Conservation (phyloP, 768 basidiomycete genomes). For the Rhodosporidiobolus sp. region DNA sequence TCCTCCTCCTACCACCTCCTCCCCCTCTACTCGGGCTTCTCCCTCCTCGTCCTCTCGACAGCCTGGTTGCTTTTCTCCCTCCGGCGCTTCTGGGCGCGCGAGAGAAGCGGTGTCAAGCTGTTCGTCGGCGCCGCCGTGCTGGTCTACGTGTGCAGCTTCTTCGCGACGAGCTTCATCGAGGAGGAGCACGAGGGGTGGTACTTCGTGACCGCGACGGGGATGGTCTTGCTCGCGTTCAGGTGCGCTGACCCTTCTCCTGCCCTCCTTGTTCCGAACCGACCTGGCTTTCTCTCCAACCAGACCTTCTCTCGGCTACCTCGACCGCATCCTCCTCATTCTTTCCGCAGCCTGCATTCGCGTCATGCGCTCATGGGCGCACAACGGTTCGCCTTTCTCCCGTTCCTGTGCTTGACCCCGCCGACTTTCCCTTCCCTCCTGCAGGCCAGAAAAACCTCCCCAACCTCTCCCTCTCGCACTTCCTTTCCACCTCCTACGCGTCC, state of each 20-base stretch:
- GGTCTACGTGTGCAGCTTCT: constrained; percentile 16
- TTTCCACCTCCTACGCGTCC: background rate
- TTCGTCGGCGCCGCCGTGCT: constrained; percentile 4
- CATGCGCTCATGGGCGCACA: constrained; percentile 27
- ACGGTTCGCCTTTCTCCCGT: constrained; percentile 8
- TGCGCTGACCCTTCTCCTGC: background rate
- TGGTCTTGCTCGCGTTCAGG: background rate
- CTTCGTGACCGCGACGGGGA: constrained; percentile 1
- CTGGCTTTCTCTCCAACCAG: background rate
- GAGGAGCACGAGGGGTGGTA: constrained; percentile 38
- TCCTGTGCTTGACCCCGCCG: no score
- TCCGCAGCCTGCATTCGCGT: background rate
- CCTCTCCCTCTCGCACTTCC: background rate
- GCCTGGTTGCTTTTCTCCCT: no score
- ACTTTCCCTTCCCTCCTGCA: background rate
- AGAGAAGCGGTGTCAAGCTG: background rate
- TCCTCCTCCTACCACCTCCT: constrained; percentile 87
- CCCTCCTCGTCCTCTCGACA: constrained; percentile 51
- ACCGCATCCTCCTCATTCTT: background rate
- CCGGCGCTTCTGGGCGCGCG: background rate
- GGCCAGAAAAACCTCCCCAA: constrained; percentile 35
- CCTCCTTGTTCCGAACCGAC: background rate
- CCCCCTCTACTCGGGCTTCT: constrained; percentile 70
- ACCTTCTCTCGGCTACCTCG: fast-evolving
- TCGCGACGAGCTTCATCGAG: constrained; percentile 36